Evolutionary conservation across 2,329 filamentous ascomycete species (phyloP), one percentile per base, ranked within the genome.

Genomic region (Calonectria pteridis): DNA sequence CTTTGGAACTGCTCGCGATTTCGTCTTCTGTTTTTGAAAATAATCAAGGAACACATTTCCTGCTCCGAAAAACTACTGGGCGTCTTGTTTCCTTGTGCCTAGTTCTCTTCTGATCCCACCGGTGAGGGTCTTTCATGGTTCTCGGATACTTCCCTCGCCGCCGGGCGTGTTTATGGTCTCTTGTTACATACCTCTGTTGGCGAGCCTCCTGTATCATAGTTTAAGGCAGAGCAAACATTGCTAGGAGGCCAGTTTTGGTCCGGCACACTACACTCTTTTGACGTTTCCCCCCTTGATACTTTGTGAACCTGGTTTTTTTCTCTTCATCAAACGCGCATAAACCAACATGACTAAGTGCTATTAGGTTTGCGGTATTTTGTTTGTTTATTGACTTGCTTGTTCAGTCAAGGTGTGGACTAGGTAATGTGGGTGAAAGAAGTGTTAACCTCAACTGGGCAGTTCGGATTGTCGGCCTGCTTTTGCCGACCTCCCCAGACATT

Each of bases 221-320:
- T 23, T 71, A 78, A 73, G 77, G 75, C 79, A 75, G 73, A 81
- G 77, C 77, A 81, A 82, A 73, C 79, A 82, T 81, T 82, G 80
- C 83, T 78, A 65, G 76, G 83, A 84, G 82, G 75, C 81, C 83
- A 85, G 81, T 86, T 85, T 86, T 86, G 84, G 84, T 78, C 81
- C 80, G 76, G 79, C 82, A 72, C 65, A 75, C 70, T 75, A 49
- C 53, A 49, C 23, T 58, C n/a, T 31, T 13, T 3, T 10, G 26
- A 43, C 37, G 18, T 20, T 46, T 23, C 20, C 20, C 33, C 33
- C 40, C 7, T 43, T 20, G 1, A 43, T 20, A 7, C 5, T n/a
- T 43, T 43, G 40, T 43, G 40, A 43, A n/a, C n/a, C 6, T 20
- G 29, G 26, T 64, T 20, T 53, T 16, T 20, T 20, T 13, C 37